A percentile compares a stretch with the other conserved stretches of the same genome.
Evolutionary conservation across 2,329 filamentous ascomycete species (phyloP).

Genomic region (Tolypocladium album): DNA sequence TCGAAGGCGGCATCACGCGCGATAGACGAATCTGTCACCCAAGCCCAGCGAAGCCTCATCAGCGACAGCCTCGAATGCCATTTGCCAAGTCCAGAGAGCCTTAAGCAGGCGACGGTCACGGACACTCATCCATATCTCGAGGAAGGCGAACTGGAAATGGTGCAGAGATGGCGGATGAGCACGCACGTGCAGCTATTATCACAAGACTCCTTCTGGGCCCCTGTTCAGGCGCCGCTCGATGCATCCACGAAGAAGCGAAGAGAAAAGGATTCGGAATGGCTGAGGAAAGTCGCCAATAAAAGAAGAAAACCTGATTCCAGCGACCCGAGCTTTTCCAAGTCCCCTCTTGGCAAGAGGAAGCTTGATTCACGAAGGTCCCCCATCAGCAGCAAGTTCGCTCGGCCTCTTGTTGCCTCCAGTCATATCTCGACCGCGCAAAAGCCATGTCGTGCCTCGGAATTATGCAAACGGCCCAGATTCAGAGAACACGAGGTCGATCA

Average conservation of each 20-base stretch:
- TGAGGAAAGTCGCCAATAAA: constrained; percentile 19
- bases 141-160: constrained; percentile 18
- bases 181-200: constrained; percentile 4
- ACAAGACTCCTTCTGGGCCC: constrained; percentile 11
- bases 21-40: constrained; percentile 4
- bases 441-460: not conserved
- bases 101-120: constrained; percentile 20
- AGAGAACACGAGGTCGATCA: not conserved
- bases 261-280: constrained; percentile 17
- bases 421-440: not conserved
- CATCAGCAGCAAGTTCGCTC: not conserved
- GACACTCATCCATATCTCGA: constrained; percentile 18
- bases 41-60: constrained; percentile 1
- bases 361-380: not conserved
- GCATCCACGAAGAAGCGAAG: constrained; percentile 13
- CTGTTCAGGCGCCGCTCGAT: constrained; percentile 2
- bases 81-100: constrained; percentile 29
- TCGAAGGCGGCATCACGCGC: not conserved
- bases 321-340: not conserved
- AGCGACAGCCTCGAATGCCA: constrained; percentile 22
- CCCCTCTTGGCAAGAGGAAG: not conserved
- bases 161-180: constrained; percentile 21
- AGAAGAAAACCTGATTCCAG: constrained; percentile 11
- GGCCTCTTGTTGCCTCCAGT: not conserved
- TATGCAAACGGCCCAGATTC: not conserved